Evolutionary conservation across 129 eudicot species (phyloP).

Genomic region (Helianthus annuus): DNA sequence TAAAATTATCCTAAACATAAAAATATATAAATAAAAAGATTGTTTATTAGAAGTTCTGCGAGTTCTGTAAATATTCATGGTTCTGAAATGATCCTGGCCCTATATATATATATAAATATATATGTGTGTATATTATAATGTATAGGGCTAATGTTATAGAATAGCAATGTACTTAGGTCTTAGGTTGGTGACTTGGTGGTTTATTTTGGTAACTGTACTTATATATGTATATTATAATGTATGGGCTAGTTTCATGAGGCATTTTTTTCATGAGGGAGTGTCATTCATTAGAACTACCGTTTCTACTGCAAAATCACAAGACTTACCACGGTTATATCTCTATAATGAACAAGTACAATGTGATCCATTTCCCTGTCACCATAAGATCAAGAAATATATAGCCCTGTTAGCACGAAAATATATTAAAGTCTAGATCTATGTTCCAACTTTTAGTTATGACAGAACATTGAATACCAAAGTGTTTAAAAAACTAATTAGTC

Average conservation of each 20-base stretch:
- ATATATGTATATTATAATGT: background rate
- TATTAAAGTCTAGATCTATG: background rate
- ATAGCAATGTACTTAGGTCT: conserved; percentile 7
- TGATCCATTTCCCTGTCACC: conserved; percentile 78
- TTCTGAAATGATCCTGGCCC: too few species aligned
- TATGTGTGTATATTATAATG: background rate
- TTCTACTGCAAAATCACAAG: background rate
- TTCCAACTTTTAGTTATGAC: background rate
- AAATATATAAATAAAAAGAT: too few species aligned
- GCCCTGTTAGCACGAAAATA: conserved; percentile 5
- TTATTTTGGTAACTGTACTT: too few species aligned
- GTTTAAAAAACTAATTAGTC: conserved; percentile 7
- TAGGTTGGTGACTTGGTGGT: background rate
- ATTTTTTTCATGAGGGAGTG: background rate
- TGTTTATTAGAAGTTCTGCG: too few species aligned
- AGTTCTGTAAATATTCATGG: too few species aligned
- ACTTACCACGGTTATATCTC: conserved; percentile 79
- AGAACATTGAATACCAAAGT: background rate
- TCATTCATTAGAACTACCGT: background rate
- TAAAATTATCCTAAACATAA: too few species aligned
- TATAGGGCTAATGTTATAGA: conserved; percentile 1
- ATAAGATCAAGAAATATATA: conserved; percentile 22
- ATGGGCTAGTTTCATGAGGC: background rate
- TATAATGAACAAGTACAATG: conserved; percentile 98
- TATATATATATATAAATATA: too few species aligned